A percentile compares a stretch with the other conserved stretches of the same genome.
Conservation (phyloP, 129 eudicot species). For the Pseudognaphalium luteoalbum region DNA sequence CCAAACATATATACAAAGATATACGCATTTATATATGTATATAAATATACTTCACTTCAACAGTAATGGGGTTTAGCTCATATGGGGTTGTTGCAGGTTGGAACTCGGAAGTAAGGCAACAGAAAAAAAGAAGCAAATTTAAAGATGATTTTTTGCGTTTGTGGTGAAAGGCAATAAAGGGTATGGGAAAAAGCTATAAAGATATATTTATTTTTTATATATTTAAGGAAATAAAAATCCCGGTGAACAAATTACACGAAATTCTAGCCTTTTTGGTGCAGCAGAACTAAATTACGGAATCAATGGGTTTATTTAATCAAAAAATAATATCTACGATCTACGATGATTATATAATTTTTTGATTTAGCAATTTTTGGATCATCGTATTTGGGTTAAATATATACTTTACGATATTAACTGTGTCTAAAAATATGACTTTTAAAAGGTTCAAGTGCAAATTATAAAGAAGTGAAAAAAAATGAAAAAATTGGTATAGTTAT, state of each 20-base stretch:
- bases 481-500: too few species aligned
- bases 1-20: neutral
- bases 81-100: constrained; percentile 6
- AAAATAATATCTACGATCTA: neutral
- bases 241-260: neutral
- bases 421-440: too few species aligned
- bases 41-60: neutral
- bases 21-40: constrained; percentile 15
- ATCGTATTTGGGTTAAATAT: neutral
- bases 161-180: constrained; percentile 34
- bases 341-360: neutral
- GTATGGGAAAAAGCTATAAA: constrained; percentile 13
- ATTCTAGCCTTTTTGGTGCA: neutral
- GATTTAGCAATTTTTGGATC: neutral
- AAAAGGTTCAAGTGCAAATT: too few species aligned
- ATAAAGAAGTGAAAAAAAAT: too few species aligned
- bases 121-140: constrained; percentile 41
- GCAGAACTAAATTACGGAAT: neutral
- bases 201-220: constrained; percentile 8
- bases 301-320: neutral
- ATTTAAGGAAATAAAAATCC: neutral
- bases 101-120: constrained; percentile 24
- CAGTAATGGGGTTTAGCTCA: constrained; percentile 18
- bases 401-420: too few species aligned
- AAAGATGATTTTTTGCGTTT: constrained; percentile 31